These are phyloP conservation scores for Dichotomocladium elegans DNA, from an alignment of 371 early-diverging fungal species.

Conservation along the genomic window DNA sequence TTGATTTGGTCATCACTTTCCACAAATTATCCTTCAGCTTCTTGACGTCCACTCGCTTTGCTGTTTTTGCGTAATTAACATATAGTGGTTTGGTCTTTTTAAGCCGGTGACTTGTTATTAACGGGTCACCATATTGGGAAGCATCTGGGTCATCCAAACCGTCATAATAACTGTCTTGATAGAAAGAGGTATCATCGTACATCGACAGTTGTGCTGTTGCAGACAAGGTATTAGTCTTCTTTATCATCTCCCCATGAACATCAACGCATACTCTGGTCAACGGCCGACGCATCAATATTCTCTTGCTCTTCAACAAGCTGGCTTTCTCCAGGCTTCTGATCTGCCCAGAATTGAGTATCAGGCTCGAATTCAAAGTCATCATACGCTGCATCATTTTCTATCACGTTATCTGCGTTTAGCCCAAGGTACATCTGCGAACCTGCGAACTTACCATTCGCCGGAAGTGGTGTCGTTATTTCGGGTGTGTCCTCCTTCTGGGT, in stretches of 20 bases:
- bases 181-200: constrained; percentile 30
- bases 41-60: constrained; percentile 94
- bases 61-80: constrained; percentile 81
- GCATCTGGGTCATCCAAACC: constrained; percentile 20
- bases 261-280: constrained; percentile 22
- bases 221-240: constrained; percentile 6
- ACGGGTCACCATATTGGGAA: constrained; percentile 29
- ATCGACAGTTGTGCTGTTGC: constrained; percentile 16
- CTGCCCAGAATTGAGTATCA: constrained; percentile 41
- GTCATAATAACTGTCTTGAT: constrained; percentile 23
- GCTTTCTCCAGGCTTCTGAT: constrained; percentile 10
- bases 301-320: not conserved
- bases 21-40: constrained; percentile 93
- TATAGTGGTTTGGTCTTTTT: constrained; percentile 68
- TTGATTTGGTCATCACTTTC: constrained; percentile 45
- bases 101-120: constrained; percentile 36
- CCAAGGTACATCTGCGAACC: not conserved
- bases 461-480: not conserved
- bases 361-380: constrained; percentile 21
- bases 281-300: constrained; percentile 9
- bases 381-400: constrained; percentile 8
- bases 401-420: not conserved
- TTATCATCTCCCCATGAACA: not conserved
- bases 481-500: not conserved
- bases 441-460: constrained; percentile 1